Percentiles rank a stretch among this genome's conserved stretches.
Conservation (phyloP, 805 yeast species). For the Candida nemodendra region DNA sequence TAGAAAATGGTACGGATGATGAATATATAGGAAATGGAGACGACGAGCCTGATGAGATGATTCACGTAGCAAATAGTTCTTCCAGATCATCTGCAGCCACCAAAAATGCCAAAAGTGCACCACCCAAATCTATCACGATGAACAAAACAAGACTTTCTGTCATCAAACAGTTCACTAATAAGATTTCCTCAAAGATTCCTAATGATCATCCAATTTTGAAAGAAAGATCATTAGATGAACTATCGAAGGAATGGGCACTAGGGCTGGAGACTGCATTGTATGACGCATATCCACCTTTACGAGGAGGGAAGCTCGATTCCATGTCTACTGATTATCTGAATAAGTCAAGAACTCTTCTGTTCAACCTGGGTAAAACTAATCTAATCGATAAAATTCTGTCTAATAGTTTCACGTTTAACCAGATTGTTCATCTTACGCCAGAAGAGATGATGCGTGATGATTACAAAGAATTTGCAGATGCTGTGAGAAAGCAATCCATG, state of each 20-base stretch:
- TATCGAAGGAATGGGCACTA: conserved; percentile 46
- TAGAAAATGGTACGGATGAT: conserved; percentile 15
- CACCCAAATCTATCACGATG: conserved; percentile 18
- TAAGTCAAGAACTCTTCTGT: conserved; percentile 63
- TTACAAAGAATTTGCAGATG: conserved; percentile 67
- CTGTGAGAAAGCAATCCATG: conserved; percentile 66
- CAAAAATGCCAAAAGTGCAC: conserved; percentile 7
- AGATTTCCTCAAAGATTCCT: conserved; percentile 43
- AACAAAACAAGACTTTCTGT: conserved; percentile 47
- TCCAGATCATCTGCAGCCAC: conserved; percentile 4
- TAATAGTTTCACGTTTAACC: conserved; percentile 50
- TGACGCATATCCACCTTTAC: conserved; percentile 25
- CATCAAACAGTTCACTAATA: conserved; percentile 47
- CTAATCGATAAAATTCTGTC: conserved; percentile 58
- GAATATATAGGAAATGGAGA: conserved; percentile 12
- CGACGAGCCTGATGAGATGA: conserved; percentile 11
- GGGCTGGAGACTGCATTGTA: conserved; percentile 52
- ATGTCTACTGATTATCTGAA: conserved; percentile 51
- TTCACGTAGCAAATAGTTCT: conserved; percentile 8
- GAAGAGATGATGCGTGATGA: conserved; percentile 75
- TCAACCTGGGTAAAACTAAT: conserved; percentile 57
- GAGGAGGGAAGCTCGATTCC: conserved; percentile 9
- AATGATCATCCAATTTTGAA: conserved; percentile 24
- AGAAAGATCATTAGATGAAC: conserved; percentile 28
- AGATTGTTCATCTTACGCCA: conserved; percentile 62